A percentile compares a stretch with the other conserved stretches of the same genome.
phyloP scores from a whole-genome alignment of 2,329 filamentous ascomycete species.

The Kalaharituber pfeilii region DNA sequence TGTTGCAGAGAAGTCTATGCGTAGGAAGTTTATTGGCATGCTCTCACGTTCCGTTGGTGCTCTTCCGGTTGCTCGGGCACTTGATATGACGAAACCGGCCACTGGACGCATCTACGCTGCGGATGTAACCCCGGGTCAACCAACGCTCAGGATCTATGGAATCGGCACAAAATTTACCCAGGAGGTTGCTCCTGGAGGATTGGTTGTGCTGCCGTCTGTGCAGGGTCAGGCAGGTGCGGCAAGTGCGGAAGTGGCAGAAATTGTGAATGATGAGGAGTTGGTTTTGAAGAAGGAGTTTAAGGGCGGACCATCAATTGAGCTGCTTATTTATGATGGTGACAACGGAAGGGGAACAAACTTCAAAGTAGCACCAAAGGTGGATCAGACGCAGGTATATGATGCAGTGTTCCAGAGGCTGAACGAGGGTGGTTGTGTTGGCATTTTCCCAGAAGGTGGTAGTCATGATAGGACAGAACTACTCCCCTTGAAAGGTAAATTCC shows the following conservation, averaged over 20 bases:
- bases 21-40: conserved; percentile 73
- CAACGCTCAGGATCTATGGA: conserved; percentile 65
- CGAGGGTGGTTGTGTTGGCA: conserved; percentile 75
- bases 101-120: conserved; percentile 72
- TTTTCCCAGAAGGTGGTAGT: conserved; percentile 92
- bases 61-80: conserved; percentile 80
- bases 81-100: conserved; percentile 70
- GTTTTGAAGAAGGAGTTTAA: conserved; percentile 77
- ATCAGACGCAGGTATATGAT: conserved; percentile 85
- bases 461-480: conserved; percentile 85
- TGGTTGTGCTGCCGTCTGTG: conserved; percentile 70
- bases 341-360: conserved; percentile 63
- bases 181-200: conserved; percentile 58
- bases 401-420: conserved; percentile 74
- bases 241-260: conserved; percentile 68
- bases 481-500: conserved; percentile 52
- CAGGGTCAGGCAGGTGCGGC: conserved; percentile 47
- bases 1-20: conserved; percentile 89
- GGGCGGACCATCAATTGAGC: conserved; percentile 52
- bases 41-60: conserved; percentile 70
- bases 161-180: conserved; percentile 68
- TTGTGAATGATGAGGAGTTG: conserved; percentile 63
- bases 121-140: conserved; percentile 50
- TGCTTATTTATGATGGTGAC: conserved; percentile 66
- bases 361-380: conserved; percentile 80